Base-by-base conservation (phyloP, 108 stramenopile genomes). In the Nitzschia putrida region DNA sequence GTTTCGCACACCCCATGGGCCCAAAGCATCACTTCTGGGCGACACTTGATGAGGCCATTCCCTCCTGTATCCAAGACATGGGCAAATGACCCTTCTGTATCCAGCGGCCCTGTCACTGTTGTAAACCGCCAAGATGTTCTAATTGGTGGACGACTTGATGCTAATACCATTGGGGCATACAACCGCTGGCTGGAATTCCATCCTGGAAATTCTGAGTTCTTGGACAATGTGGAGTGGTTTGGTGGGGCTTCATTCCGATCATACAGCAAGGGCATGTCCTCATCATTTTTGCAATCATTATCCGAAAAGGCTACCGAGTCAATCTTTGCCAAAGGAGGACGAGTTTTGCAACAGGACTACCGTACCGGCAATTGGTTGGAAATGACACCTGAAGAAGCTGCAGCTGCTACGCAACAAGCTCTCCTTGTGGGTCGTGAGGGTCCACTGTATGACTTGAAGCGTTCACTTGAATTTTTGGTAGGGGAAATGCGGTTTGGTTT, bases 321-420 rank as follows among this genome's bases (percentile, higher is more conserved):
- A 2, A 66, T 49, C 16, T 41, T 39, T 22, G 26, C n/a, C 12
- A 56, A 60, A 10, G 53, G 63, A 29, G 79, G 80, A 12, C 72
- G 82, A 24, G 73, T 83, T 63, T 43, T 86, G 40, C 73, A 68
- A 37, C 83, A 87, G 64, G 73, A 87, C 67, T 81, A 80, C 60
- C 69, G 59, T 18, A 75, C 57, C 3, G 85, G 83, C 13, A 78
- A 81, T 39, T 87, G 83, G 85, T 41, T 38, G 37, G 47, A 73
- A 10, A 68, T 83, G 79, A 45, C 16, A 11, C 47, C 40, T 3
- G 40, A 23, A 53, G 82, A 83, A 55, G 25, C 51, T 18, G 23
- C 21, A 18, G 54, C 57, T 64, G 53, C 44, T 20, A 52, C 74
- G 9, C 70, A 60, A 34, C 12, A 18, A 18, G 57, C 41, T 29